These are phyloP conservation scores for Pisolithus microcarpus DNA, from an alignment of 768 basidiomycete species.

Conservation along the genomic window DNA sequence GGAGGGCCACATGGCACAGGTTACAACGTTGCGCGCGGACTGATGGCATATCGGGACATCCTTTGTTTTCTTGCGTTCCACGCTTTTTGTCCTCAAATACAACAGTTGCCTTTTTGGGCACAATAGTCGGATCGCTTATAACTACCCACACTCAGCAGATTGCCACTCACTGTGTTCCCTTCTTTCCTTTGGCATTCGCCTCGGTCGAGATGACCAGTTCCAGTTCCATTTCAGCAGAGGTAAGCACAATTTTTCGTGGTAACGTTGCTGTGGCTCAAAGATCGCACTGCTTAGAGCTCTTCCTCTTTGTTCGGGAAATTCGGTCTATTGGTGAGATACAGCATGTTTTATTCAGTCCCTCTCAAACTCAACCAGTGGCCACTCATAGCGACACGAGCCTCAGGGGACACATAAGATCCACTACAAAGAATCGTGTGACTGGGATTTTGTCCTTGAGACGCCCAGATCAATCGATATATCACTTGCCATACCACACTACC, in stretches of 20 bases:
- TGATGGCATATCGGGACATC: not conserved
- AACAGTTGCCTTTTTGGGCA: slow-evolving; percentile 27
- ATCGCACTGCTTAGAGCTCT: slow-evolving; percentile 14
- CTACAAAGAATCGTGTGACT: slow-evolving; percentile 51
- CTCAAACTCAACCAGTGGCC: slow-evolving; percentile 1
- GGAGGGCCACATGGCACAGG: too few relatives aligned
- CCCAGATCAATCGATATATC: slow-evolving; percentile 53
- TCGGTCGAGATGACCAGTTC: slow-evolving; percentile 15
- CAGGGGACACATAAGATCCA: slow-evolving; percentile 57
- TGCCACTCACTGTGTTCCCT: not conserved
- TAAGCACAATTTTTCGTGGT: slow-evolving; percentile 6
- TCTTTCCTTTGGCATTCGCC: not conserved
- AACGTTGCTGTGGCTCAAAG: slow-evolving; percentile 3
- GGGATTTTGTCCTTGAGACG: slow-evolving; percentile 61
- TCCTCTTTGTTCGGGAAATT: slow-evolving; percentile 13
- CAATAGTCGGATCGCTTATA: slow-evolving; percentile 13
- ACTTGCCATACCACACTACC: slow-evolving; percentile 70
- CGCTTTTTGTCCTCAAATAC: slow-evolving; percentile 23
- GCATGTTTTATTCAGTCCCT: not conserved
- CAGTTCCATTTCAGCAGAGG: slow-evolving; percentile 23
- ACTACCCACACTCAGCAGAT: slow-evolving; percentile 3
- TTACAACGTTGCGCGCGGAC: not conserved
- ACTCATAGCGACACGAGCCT: slow-evolving; percentile 23
- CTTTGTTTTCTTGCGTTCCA: not conserved
- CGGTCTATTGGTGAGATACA: slow-evolving; percentile 10